Base-by-base conservation (phyloP, 805 yeast species). In the Teunomyces lycoperdinae region DNA sequence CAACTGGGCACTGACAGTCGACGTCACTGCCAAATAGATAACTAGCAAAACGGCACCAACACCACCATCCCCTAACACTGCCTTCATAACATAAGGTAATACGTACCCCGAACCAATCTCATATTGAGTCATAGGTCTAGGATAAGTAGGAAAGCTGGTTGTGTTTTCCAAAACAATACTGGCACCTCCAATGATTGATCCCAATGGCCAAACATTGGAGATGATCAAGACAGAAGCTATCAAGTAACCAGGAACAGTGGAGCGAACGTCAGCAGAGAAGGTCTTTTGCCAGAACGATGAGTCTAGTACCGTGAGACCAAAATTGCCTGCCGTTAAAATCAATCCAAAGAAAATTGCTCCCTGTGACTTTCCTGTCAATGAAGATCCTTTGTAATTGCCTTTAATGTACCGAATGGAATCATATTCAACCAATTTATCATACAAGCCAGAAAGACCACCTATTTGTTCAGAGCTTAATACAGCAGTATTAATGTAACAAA, bases 261-360 rank as follows among this genome's bases (percentile, higher is more conserved):
- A 69, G 13, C 56, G 60, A 14, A 62, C 54, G 52, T 66, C 58
- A 9, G 75, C 68, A 51, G 70, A 62, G 45, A 69, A 67, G 10
- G 71, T 58, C 47, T 70, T 70, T 52, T 71, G 75, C 72, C 74
- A 70, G 45, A 67, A 71, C 2, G 72, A 66, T 26, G 68, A 60
- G 52, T 71, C 76, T 63, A 67, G 62, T 14, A 71, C 64, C 2
- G 73, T 64, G 20, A 68, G 54, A 6, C 73, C 74, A 43, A 68
- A 62, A 48, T 68, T 70, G 42, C 76, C 74, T 29, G 60, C 50
- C 5, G 68, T 58, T 34, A 64, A 63, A 40, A 66, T 66, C 38
- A 70, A 57, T 1, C 72, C 72, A 51, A 69, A 68, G 43, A 62
- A 56, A 24, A 66, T 55, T 27, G 68, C 68, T 8, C 68, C 68